These are phyloP conservation scores for Talinum fruticosum DNA, from an alignment of 148 eudicot species.

Conservation along the genomic window DNA sequence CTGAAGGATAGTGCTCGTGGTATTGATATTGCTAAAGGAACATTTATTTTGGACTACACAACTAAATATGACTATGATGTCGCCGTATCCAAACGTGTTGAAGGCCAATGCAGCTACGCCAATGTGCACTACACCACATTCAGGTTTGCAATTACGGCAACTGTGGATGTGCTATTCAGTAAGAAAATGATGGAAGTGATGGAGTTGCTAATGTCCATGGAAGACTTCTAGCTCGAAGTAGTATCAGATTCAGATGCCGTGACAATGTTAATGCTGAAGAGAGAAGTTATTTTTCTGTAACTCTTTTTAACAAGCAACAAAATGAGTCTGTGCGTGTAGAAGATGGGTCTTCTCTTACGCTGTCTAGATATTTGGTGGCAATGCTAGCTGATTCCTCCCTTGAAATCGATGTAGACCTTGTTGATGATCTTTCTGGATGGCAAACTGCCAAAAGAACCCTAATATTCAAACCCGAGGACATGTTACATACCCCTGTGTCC, in stretches of 20 bases:
- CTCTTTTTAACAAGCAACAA: background rate
- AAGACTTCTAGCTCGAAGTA: background rate
- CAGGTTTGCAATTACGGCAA: background rate
- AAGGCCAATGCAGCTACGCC: background rate
- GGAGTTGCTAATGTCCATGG: background rate
- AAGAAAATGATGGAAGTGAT: background rate
- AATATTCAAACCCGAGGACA: background rate
- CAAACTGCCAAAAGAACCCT: background rate
- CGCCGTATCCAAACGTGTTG: background rate
- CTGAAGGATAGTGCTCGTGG: background rate
- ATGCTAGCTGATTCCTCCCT: constrained; percentile 1
- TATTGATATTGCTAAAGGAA: background rate
- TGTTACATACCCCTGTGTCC: background rate
- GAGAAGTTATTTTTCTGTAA: background rate
- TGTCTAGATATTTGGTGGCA: background rate
- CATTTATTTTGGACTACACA: background rate
- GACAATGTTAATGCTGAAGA: background rate
- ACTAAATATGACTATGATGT: background rate
- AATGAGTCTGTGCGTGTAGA: background rate
- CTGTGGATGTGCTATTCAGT: background rate
- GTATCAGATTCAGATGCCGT: background rate
- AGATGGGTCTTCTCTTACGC: background rate
- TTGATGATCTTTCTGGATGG: background rate
- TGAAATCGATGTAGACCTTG: background rate
- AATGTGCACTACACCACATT: background rate